Evolutionary conservation across 2,329 filamentous ascomycete genomes (phyloP), one percentile per base, ranked within the genome.

Genomic region (Corniculantispora saksenae): DNA sequence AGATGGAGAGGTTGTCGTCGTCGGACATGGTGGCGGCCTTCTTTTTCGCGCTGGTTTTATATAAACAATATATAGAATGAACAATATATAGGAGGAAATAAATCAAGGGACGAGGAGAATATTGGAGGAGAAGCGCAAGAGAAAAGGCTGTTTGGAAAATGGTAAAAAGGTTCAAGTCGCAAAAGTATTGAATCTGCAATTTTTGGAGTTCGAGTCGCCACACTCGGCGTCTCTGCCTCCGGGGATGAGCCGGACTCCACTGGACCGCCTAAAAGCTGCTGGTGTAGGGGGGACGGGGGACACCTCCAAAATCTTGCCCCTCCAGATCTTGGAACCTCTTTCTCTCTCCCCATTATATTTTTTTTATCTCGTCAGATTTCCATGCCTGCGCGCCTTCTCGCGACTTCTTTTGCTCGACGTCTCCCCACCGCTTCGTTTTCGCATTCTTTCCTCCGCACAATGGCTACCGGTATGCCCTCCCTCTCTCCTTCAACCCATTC

Each of bases 1-100:
- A 98, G 76, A 97, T 92, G 70, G 90, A 88, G 65, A 90, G 78
- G 40, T 81, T 81, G 61, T 86, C 83, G 69, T 90, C 61, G 75
- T 89, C 88, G 43, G 87, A 83, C 87, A 89, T 89, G 63, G 51
- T 35, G n/a, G 25, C 15, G 7, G 17, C 2, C 45, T 13, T 63
- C 53, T 43, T 21, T 56, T 25, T 23, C 19, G 19, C 54, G 6
- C 3, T 19, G 4, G n/a, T 32, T 53, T 13, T 25, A 35, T 56
- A 64, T 29, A 38, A 56, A 17, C n/a, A n/a, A n/a, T n/a, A n/a
- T n/a, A n/a, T n/a, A n/a, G n/a, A n/a, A n/a, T n/a, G n/a, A n/a
- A n/a, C n/a, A n/a, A n/a, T n/a, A n/a, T n/a, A 32, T 6, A 32
- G 10, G 32, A 32, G 10, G 32, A 32, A 32, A 32, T 32, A 32